Percentiles rank a stretch among this genome's conserved stretches.
phyloP scores from a whole-genome alignment of 2,329 filamentous ascomycete species.

The Paecilomyces fulvus region DNA sequence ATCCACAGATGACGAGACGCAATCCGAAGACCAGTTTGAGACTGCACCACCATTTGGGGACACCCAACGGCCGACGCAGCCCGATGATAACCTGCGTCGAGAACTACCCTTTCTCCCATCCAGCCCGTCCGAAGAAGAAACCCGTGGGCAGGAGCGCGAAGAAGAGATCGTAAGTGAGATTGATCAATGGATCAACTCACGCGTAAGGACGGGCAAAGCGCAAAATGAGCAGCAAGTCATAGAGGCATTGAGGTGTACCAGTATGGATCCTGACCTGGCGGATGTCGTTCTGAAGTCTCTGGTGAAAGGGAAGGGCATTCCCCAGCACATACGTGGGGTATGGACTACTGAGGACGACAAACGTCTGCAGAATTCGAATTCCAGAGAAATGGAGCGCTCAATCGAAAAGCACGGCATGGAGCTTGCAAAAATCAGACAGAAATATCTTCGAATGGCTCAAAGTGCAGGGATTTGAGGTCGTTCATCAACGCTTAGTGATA shows the following conservation, averaged over 20 bases:
- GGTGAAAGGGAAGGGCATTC: slow-evolving; percentile 25
- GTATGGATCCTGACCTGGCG: slow-evolving; percentile 31
- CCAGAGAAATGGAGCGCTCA: slow-evolving; percentile 24
- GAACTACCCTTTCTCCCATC: slow-evolving; percentile 23
- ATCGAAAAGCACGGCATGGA: slow-evolving; percentile 38
- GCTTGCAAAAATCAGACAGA: slow-evolving; percentile 24
- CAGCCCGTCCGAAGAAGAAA: slow-evolving; percentile 13
- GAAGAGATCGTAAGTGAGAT: slow-evolving; percentile 14
- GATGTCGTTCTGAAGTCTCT: slow-evolving; percentile 27
- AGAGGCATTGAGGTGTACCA: slow-evolving; percentile 30
- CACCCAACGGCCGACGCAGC: slow-evolving; percentile 1
- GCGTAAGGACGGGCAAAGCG: slow-evolving; percentile 19
- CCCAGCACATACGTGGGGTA: slow-evolving; percentile 34
- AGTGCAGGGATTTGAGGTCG: slow-evolving; percentile 10
- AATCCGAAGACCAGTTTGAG: slow-evolving; percentile 9
- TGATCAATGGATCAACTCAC: slow-evolving; percentile 33
- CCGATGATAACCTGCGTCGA: slow-evolving; percentile 12
- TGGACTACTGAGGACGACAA: slow-evolving; percentile 42
- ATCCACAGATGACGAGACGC: neutral
- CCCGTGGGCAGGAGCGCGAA: neutral
- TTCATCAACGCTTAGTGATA: neutral
- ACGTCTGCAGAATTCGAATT: slow-evolving; percentile 24
- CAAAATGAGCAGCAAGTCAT: slow-evolving; percentile 22
- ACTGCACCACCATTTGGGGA: slow-evolving; percentile 10
- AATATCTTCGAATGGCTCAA: slow-evolving; percentile 26